phyloP scores from a whole-genome alignment of 495 filamentous ascomycete species.

The Talaromyces proteolyticus region DNA sequence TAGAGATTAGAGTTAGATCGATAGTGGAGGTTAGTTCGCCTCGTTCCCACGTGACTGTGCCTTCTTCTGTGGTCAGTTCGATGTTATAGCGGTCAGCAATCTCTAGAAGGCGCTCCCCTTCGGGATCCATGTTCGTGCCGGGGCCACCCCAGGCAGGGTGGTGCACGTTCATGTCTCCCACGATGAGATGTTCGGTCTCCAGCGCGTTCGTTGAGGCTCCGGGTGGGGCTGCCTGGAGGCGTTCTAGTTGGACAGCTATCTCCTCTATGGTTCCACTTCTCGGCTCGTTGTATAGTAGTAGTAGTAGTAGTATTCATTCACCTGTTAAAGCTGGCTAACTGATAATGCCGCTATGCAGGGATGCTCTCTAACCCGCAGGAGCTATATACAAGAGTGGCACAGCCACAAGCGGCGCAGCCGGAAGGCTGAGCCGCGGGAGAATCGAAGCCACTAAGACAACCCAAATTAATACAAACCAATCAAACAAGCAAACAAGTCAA shows the following conservation, averaged over 20 bases:
- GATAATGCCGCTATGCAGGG: no score
- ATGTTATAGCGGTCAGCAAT: constrained; percentile 5
- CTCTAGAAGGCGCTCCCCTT: constrained; percentile 3
- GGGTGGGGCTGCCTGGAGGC: neutral
- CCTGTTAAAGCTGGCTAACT: no score
- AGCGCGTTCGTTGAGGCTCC: constrained; percentile 1
- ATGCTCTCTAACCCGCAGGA: no score
- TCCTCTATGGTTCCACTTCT: no score
- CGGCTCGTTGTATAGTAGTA: neutral
- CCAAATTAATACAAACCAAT: no score
- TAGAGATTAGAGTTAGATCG: constrained; percentile 5
- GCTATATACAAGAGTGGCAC: no score
- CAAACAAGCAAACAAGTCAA: no score
- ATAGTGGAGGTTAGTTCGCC: constrained; percentile 1
- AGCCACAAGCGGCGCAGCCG: no score
- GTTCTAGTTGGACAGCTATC: no score
- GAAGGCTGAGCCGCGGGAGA: no score
- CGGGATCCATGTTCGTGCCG: neutral
- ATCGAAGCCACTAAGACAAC: no score
- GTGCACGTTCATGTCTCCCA: constrained; percentile 22
- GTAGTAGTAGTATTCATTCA: no score
- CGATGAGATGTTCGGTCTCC: constrained; percentile 8
- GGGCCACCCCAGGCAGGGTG: constrained; percentile 13
- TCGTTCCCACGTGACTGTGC: constrained; percentile 4
- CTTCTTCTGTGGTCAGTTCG: constrained; percentile 2